Evolutionary conservation across 1,284 basidiomycete genomes (phyloP).

Genomic region (Marasmius oreades): DNA sequence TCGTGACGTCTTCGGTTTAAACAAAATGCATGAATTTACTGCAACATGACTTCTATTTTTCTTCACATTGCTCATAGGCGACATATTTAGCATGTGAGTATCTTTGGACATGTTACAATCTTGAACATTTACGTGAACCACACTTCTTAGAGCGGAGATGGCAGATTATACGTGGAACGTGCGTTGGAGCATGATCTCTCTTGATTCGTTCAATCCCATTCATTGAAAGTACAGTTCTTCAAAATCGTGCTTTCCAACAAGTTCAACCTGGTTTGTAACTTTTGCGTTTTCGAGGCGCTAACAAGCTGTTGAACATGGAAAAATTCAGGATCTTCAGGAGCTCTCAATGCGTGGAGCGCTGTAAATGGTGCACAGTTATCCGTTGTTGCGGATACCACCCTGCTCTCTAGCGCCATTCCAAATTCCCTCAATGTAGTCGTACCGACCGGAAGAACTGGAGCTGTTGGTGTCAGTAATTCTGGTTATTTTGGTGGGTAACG

Average conservation of each 20-base stretch:
- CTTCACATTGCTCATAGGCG: not conserved
- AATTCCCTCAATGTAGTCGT: conserved; percentile 58
- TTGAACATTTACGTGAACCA: not conserved
- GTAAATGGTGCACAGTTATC: conserved; percentile 46
- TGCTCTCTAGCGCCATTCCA: conserved; percentile 58
- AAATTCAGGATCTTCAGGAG: conserved; percentile 38
- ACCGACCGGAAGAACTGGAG: conserved; percentile 37
- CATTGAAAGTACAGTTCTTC: conserved; percentile 37
- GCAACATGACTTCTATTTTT: not conserved
- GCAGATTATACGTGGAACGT: conserved; percentile 57
- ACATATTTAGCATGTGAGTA: conserved; percentile 37
- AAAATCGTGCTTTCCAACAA: conserved; percentile 59
- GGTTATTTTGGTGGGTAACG: conserved; percentile 51
- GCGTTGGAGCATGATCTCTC: conserved; percentile 11
- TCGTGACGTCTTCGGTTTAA: too few species aligned
- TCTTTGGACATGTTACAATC: not conserved
- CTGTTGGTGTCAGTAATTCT: conserved; percentile 56
- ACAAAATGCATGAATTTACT: too few species aligned
- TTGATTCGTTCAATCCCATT: not conserved
- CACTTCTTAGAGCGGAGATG: conserved; percentile 47
- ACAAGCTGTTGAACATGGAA: not conserved
- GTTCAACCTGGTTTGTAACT: conserved; percentile 36
- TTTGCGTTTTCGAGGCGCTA: not conserved
- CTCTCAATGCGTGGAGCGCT: conserved; percentile 53
- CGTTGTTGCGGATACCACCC: conserved; percentile 49